Conservation (phyloP, 768 basidiomycete species). For the Boletus barrowsii region DNA sequence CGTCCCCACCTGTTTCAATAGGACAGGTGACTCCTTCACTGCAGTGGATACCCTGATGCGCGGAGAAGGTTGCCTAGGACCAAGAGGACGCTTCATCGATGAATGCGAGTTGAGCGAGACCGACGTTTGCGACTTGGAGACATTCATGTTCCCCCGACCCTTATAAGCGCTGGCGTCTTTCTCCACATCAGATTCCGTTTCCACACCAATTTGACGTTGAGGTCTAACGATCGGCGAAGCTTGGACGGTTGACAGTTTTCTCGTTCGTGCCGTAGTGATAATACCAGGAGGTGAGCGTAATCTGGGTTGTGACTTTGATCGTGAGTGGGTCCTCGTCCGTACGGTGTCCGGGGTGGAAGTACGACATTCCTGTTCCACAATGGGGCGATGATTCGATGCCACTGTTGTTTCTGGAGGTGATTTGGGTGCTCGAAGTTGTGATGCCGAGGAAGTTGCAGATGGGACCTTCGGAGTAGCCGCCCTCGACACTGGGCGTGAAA, state of each 20-base stretch:
- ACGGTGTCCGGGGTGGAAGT: not conserved
- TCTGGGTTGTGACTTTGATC: conserved; percentile 38
- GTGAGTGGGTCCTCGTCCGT: conserved; percentile 17
- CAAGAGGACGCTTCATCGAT: conserved; percentile 22
- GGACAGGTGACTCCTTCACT: conserved; percentile 1
- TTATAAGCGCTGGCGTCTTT: not conserved
- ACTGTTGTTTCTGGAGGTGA: not conserved
- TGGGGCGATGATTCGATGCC: not conserved
- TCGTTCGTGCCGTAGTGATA: conserved; percentile 7
- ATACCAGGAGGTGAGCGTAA: conserved; percentile 13
- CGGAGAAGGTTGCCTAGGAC: conserved; percentile 20
- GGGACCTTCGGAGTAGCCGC: not conserved
- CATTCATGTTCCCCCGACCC: not conserved
- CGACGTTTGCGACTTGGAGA: conserved; percentile 12
- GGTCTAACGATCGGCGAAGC: conserved; percentile 25
- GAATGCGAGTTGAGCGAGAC: conserved; percentile 21
- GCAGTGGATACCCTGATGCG: not conserved
- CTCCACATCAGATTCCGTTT: not conserved
- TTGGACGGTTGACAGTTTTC: conserved; percentile 31
- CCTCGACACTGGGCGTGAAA: conserved; percentile 17
- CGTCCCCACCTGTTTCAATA: not conserved
- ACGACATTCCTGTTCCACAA: not conserved
- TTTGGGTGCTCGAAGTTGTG: conserved; percentile 1
- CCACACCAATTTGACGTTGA: conserved; percentile 9
- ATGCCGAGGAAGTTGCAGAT: not conserved